These are phyloP conservation scores for Penicilliopsis zonata DNA, from an alignment of 495 filamentous ascomycete genomes.

Conservation along the genomic window DNA sequence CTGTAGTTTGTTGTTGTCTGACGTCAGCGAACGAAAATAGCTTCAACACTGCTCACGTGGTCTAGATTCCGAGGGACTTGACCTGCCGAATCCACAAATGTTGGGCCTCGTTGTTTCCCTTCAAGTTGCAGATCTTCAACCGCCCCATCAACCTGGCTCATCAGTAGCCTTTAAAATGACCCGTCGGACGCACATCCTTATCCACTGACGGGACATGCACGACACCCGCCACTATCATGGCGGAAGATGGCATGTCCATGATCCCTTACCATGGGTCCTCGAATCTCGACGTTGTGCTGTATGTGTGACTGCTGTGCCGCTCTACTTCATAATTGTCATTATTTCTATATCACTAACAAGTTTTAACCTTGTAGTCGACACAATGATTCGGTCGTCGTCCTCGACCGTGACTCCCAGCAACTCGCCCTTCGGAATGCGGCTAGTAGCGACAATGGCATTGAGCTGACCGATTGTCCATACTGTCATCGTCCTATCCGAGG, in stretches of 20 bases:
- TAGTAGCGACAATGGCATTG: constrained; percentile 21
- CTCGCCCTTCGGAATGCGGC: constrained; percentile 63
- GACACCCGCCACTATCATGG: constrained; percentile 11
- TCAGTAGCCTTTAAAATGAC: not conserved
- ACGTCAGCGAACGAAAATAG: too few species aligned
- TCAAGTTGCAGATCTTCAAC: too few species aligned
- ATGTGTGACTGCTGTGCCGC: constrained; percentile 8
- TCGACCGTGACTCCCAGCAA: constrained; percentile 73
- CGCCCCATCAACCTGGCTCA: too few species aligned
- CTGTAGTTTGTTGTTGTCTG: too few species aligned
- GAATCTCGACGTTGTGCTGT: constrained; percentile 41
- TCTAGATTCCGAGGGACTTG: too few species aligned
- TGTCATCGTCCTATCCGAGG: constrained; percentile 72
- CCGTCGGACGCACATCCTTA: too few species aligned
- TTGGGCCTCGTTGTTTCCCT: too few species aligned
- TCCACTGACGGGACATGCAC: constrained; percentile 5
- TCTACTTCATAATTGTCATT: not conserved
- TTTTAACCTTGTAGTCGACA: constrained; percentile 53
- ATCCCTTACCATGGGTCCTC: constrained; percentile 28
- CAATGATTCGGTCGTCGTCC: constrained; percentile 82
- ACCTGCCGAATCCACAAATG: too few species aligned
- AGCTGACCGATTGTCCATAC: constrained; percentile 66
- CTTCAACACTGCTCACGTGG: too few species aligned
- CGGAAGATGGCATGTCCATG: constrained; percentile 36
- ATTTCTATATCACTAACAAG: constrained; percentile 2